Evolutionary conservation across 2,329 filamentous ascomycete genomes (phyloP).

Genomic region (Coleophoma eucalyptorum): DNA sequence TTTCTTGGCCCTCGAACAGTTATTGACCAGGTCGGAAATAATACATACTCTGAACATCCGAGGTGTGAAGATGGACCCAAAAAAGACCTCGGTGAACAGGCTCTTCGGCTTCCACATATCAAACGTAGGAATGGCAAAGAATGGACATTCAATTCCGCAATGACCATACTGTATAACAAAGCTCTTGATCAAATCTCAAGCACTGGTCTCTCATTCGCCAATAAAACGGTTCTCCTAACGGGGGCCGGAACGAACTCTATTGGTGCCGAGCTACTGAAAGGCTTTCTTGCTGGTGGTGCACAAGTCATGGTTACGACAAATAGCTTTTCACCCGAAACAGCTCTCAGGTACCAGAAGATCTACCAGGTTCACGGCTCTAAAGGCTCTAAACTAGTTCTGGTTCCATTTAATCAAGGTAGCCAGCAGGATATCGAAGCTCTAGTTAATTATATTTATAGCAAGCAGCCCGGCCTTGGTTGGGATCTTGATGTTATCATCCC

Average conservation of each 20-base stretch:
- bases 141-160: too few species aligned
- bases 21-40: too few species aligned
- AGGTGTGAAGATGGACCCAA: too few species aligned
- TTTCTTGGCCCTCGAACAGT: too few species aligned
- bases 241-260: conserved; percentile 95
- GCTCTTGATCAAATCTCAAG: too few species aligned
- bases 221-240: conserved; percentile 94
- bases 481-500: conserved; percentile 92
- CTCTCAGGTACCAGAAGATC: conserved; percentile 97
- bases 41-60: too few species aligned
- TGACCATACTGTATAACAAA: too few species aligned
- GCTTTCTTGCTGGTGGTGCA: conserved; percentile 88
- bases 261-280: conserved; percentile 89
- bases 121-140: too few species aligned
- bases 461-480: conserved; percentile 65
- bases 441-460: conserved; percentile 88
- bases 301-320: conserved; percentile 94
- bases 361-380: conserved; percentile 87
- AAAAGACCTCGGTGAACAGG: too few species aligned
- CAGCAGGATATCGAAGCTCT: conserved; percentile 93
- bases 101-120: too few species aligned
- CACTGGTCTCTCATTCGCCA: conserved; percentile 85
- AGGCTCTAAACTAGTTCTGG: conserved; percentile 90
- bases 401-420: conserved; percentile 97
- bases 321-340: conserved; percentile 91